Base-by-base conservation (phyloP, 2,329 filamentous ascomycete species). In the Xylaria arbuscula region DNA sequence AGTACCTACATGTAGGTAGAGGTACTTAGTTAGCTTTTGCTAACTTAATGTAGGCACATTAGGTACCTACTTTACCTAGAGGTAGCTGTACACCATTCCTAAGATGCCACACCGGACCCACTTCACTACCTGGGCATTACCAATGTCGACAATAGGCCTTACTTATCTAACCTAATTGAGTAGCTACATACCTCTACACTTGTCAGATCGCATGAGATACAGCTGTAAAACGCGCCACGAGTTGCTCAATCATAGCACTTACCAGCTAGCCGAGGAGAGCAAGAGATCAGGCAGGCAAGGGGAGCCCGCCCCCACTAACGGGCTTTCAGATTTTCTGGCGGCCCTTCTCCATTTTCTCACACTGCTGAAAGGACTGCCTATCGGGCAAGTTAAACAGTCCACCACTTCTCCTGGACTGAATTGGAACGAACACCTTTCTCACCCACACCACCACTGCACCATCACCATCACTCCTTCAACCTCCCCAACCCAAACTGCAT, bases 391-490 rank as follows among this genome's bases (percentile, higher is more conserved):
- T 58, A 40, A 47, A 63, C 60, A 65, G 62, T 53, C 62, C 11
- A 58, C 63, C 47, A 38, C 45, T 47, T 66, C 62, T 62, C 63
- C 67, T 66, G 55, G 63, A 53, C 50, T 45, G 54, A 50, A 63
- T 57, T 62, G 42, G 51, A 65, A 63, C 67, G 58, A 67, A 69
- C 64, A 69, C 64, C 60, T 67, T 28, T 28, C 58, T 64, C 66
- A 50, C 62, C 48, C 50, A 54, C 65, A 59, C 64, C 70, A 64
- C 34, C 55, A 28, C 28, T 62, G 62, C 65, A 64, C 69, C 65
- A 71, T 70, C 63, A 64, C 70, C 51, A 65, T 53, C 64, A 66
- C 61, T 65, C 65, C 54, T 72, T 70, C 66, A 67, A 68, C 70
- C 72, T 72, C 70, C 62, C 67, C 66, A 65, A 65, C 53, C 63